phyloP scores from a whole-genome alignment of 2,329 filamentous ascomycete species.

The Aquanectria penicillioides region DNA sequence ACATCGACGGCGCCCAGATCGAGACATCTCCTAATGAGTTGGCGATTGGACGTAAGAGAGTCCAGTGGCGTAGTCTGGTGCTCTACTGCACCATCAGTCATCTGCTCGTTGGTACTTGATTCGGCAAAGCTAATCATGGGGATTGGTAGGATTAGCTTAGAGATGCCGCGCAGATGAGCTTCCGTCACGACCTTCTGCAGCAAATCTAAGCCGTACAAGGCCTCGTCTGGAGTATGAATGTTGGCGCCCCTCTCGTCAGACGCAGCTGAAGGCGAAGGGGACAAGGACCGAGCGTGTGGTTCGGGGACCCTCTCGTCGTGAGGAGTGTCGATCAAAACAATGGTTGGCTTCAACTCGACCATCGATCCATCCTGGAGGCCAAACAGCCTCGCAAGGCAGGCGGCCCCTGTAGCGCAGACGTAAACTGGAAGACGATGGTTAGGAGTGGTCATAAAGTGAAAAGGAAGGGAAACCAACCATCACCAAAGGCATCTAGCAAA shows the following conservation, averaged over 20 bases:
- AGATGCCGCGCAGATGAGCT: constrained; percentile 64
- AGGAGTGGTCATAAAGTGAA: constrained; percentile 24
- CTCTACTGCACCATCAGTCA: constrained; percentile 53
- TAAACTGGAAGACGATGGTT: constrained; percentile 55
- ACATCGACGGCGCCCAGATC: constrained; percentile 90
- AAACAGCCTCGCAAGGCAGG: constrained; percentile 64
- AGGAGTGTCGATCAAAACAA: constrained; percentile 67
- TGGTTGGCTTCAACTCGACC: constrained; percentile 63
- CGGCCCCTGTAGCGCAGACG: constrained; percentile 62
- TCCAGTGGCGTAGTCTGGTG: constrained; percentile 40
- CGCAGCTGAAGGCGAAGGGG: constrained; percentile 57
- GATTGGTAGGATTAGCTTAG: constrained; percentile 66
- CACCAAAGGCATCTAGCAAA: constrained; percentile 63
- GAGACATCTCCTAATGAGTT: constrained; percentile 75
- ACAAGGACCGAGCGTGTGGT: constrained; percentile 46
- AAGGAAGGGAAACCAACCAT: constrained; percentile 53
- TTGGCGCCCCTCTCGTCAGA: constrained; percentile 48
- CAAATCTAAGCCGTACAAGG: constrained; percentile 65
- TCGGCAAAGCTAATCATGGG: constrained; percentile 59
- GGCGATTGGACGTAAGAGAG: constrained; percentile 45
- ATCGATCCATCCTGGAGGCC: constrained; percentile 63
- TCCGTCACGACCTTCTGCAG: constrained; percentile 68
- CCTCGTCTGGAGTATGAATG: constrained; percentile 56
- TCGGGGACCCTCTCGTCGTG: constrained; percentile 58
- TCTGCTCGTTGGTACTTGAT: constrained; percentile 44